These are phyloP conservation scores for Aureobasidium sp. DNA, from an alignment of 2,329 filamentous ascomycete genomes.

Conservation along the genomic window DNA sequence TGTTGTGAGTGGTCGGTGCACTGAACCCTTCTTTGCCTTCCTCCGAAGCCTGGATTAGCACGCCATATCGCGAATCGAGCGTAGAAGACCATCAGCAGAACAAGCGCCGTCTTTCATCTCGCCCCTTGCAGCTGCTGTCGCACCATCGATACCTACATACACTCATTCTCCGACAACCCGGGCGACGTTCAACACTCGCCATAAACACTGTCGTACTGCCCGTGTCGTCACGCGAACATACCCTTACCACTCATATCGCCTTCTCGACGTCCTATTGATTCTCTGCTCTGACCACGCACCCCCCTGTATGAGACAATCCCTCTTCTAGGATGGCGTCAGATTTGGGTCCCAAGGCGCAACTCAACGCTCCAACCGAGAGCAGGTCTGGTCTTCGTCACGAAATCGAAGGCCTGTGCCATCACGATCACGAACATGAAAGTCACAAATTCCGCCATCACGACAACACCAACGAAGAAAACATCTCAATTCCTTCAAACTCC, in stretches of 20 bases:
- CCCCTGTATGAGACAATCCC: neutral
- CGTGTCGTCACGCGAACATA: neutral
- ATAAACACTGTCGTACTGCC: neutral
- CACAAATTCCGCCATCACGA: constrained; percentile 14
- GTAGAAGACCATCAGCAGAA: neutral
- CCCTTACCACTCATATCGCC: neutral
- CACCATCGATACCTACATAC: constrained; percentile 5
- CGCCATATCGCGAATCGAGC: constrained; percentile 5
- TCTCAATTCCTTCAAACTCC: constrained; percentile 36
- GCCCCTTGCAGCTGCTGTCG: constrained; percentile 5
- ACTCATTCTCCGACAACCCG: neutral
- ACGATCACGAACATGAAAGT: constrained; percentile 26
- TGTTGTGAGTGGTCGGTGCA: neutral
- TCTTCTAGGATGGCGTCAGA: constrained; percentile 9
- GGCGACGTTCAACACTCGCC: neutral
- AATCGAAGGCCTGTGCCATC: constrained; percentile 21
- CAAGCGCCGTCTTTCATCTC: neutral
- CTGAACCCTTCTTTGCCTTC: constrained; percentile 6
- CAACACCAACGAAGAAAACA: constrained; percentile 22
- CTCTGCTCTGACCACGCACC: neutral
- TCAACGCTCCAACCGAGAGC: neutral
- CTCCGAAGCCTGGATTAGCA: neutral
- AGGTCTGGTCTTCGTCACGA: constrained; percentile 4
- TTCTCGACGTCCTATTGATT: neutral
- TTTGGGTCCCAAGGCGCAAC: neutral